Conservation (phyloP, 768 basidiomycete species). For the Cystoderma amianthinum region DNA sequence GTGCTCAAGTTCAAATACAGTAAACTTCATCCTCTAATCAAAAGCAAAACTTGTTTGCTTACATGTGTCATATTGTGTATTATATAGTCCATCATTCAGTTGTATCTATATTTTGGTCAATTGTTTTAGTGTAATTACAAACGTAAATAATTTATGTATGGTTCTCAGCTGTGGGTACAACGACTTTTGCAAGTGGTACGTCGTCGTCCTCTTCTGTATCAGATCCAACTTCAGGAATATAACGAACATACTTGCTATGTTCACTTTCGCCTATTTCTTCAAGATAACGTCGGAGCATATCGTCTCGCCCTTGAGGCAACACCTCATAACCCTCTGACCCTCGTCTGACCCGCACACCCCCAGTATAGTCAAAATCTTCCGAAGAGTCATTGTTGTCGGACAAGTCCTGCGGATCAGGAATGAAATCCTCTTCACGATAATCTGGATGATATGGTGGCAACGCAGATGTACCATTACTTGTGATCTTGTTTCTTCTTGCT, state of each 20-base stretch:
- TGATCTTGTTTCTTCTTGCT: slow-evolving; percentile 9
- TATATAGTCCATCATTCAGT: too few species aligned
- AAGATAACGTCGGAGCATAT: slow-evolving; percentile 54
- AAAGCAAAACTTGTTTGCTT: too few species aligned
- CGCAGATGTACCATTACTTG: slow-evolving; percentile 33
- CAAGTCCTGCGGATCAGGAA: slow-evolving; percentile 18
- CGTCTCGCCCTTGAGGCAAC: slow-evolving; percentile 51
- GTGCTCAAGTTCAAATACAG: too few species aligned
- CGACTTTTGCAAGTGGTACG: background rate
- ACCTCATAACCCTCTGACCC: slow-evolving; percentile 87
- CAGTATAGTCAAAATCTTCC: slow-evolving; percentile 14
- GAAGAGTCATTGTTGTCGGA: slow-evolving; percentile 22
- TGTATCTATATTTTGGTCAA: too few species aligned
- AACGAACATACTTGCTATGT: slow-evolving; percentile 58
- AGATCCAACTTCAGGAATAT: slow-evolving; percentile 50
- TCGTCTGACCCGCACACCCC: slow-evolving; percentile 36
- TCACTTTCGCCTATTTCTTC: slow-evolving; percentile 44
- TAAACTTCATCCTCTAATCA: too few species aligned
- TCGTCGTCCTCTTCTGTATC: slow-evolving; percentile 38
- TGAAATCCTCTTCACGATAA: slow-evolving; percentile 36
- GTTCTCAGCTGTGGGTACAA: too few species aligned
- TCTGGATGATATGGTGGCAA: slow-evolving; percentile 78
- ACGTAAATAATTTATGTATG: too few species aligned
- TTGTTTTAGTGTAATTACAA: too few species aligned
- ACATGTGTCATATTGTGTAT: too few species aligned